Conservation (phyloP, 2,329 filamentous ascomycete genomes). For the Dothiorella sarmentorum region DNA sequence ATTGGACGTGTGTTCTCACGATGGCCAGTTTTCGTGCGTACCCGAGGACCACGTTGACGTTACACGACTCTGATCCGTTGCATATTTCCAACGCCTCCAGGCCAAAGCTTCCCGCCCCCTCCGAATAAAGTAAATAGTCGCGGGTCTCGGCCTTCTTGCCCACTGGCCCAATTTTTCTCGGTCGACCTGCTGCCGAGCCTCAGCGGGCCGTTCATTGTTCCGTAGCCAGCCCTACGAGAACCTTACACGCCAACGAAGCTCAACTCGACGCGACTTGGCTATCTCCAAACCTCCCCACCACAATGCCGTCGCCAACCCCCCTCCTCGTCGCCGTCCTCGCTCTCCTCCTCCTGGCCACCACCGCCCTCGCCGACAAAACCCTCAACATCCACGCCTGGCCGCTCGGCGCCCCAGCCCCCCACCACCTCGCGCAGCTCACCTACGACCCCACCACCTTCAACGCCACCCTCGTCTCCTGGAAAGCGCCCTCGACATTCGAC, state of each 20-base stretch:
- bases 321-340: conserved; percentile 22
- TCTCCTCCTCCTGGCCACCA: conserved; percentile 43
- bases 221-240: not conserved
- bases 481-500: conserved; percentile 34
- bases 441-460: conserved; percentile 31
- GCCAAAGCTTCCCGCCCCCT: not conserved
- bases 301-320: conserved; percentile 35
- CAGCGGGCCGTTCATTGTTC: not conserved
- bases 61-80: not conserved
- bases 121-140: too few relatives aligned
- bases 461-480: conserved; percentile 38
- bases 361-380: conserved; percentile 40
- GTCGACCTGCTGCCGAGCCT: not conserved
- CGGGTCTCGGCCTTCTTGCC: not conserved
- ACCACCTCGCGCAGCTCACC: conserved; percentile 29
- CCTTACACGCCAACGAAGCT: not conserved
- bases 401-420: conserved; percentile 27
- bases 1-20: not conserved
- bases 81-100: not conserved
- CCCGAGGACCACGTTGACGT: conserved; percentile 17
- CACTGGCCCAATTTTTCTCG: not conserved
- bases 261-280: too few relatives aligned
- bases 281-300: conserved; percentile 20
- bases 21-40: not conserved
- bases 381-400: conserved; percentile 38